Evolutionary conservation across 2,329 filamentous ascomycete genomes (phyloP), one percentile per base, ranked within the genome.

Genomic region (Didymella lethalis): DNA sequence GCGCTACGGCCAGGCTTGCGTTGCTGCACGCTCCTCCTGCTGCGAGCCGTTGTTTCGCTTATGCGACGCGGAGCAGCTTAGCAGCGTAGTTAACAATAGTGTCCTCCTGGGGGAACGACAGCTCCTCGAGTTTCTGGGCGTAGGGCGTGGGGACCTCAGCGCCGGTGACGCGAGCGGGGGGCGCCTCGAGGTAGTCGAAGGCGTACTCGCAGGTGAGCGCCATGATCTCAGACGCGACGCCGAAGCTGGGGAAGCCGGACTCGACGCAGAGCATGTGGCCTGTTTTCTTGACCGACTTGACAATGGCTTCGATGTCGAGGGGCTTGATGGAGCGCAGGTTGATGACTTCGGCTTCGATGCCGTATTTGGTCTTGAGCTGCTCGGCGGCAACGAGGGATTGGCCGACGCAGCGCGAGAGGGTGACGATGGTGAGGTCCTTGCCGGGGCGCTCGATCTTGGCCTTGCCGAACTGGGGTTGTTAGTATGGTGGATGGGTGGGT

Each of bases 201-300:
- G 88, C 93, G 80, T 98, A 99, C 83, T 99, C 95, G 90, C 96
- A 96, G 64, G 92, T 89, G 61, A 97, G 84, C 60, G 95, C 95
- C 64, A 99, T 87, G 72, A 99, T 93, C 83, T 99, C 95, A 57
- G 94, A 87, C 59, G 89, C 87, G 69, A 99, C 92, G 78, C 95
- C 95, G 77, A 93, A 99, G 74, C 92, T 91, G 64, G 95, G 95
- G 87, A 93, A 99, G 66, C 94, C 95, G 57, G 93, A 97, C 82
- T 98, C 94, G 69, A 99, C 92, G 41, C 88, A 88, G 79, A 99
- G 86, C 64, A 99, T 87, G 75, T 90, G 91, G 78, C 91, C 90
- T 18, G 95, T 99, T 90, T 99, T 99, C 91, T 99, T 98, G 78
- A 99, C 89, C 12, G 93, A 97, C 80, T 96, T 93, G 80, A 98